Evolutionary conservation across 331 rosid species (phyloP), one percentile per base, ranked within the genome.

Genomic region (Quercus phellos): DNA sequence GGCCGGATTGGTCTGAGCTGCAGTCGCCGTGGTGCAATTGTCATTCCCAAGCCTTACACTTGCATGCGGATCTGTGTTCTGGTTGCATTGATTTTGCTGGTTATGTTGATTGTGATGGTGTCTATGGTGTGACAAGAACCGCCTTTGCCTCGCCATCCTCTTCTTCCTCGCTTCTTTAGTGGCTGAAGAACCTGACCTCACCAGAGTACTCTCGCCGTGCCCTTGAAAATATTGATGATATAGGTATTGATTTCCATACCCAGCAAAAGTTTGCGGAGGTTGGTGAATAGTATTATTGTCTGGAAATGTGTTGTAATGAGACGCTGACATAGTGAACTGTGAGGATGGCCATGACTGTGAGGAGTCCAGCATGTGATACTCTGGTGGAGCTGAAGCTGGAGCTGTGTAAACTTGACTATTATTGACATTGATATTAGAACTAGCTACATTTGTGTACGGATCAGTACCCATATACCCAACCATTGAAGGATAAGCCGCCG

Each of bases 121-220:
- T 78, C 92, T 80, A 50, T 81, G 80, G 70, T 89, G 96, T 34
- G 91, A 38, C 6, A 84, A 42, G 22, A 74, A 74, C 85, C 96
- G 77, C 51, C 94, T 84, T 76, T 93, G 98, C 80, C 98, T 90
- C 0, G 94, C 96, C 99, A 93, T 95, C 72, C 99, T 80, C 84
- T 95, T 95, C 91, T 95, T 95, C 74, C 99, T 80, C 0, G 99
- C 99, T 78, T 95, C 99, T 81, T 89, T 95, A 0, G 99, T 95
- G 0, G 96, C 99, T 0, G 94, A 95, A 5, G 99, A 87, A 0
- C 94, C 98, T 30, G 89, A 54, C 58, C 92, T 89, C 90, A 79
- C 80, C 81, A 93, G 66, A 38, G 46, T 38, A 74, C 86, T 79
- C 29, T 86, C 90, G 26, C 86, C 80, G 5, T 73, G 82, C 4